These are phyloP conservation scores for Volvox carteri DNA, from an alignment of 163 green algal species.

Conservation along the genomic window DNA sequence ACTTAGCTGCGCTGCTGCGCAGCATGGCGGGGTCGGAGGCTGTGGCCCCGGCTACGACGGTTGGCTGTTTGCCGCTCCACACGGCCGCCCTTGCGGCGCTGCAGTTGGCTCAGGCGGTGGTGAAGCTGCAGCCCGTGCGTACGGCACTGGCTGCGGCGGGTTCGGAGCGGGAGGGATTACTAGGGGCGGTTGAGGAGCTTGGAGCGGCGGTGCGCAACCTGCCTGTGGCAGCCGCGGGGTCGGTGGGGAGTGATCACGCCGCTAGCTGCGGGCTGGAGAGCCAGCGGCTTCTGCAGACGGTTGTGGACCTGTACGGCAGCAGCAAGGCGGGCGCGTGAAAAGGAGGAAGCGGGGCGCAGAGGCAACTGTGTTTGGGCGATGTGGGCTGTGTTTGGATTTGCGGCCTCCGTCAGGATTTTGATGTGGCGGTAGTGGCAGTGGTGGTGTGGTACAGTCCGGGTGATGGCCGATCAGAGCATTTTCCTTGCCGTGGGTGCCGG, in stretches of 20 bases:
- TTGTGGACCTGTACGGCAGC: conserved; percentile 32
- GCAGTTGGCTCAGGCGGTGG: conserved; percentile 7
- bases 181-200: not conserved
- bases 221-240: not conserved
- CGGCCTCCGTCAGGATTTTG: too few species aligned
- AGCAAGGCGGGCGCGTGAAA: not conserved
- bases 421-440: too few species aligned
- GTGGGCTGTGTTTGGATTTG: too few species aligned
- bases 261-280: not conserved
- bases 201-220: not conserved
- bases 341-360: not conserved
- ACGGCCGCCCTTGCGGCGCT: conserved; percentile 26
- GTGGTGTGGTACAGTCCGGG: too few species aligned
- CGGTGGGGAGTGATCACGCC: not conserved
- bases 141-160: not conserved
- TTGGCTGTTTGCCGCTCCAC: conserved; percentile 13
- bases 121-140: conserved; percentile 29
- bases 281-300: conserved; percentile 39
- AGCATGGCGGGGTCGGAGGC: not conserved
- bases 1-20: not conserved
- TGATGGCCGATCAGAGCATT: too few species aligned
- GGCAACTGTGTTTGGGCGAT: too few species aligned
- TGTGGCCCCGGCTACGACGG: not conserved
- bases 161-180: conserved; percentile 9
- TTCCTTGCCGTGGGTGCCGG: too few species aligned